Base-by-base conservation (phyloP, 805 yeast species). In the Suhomyces sp. region DNA sequence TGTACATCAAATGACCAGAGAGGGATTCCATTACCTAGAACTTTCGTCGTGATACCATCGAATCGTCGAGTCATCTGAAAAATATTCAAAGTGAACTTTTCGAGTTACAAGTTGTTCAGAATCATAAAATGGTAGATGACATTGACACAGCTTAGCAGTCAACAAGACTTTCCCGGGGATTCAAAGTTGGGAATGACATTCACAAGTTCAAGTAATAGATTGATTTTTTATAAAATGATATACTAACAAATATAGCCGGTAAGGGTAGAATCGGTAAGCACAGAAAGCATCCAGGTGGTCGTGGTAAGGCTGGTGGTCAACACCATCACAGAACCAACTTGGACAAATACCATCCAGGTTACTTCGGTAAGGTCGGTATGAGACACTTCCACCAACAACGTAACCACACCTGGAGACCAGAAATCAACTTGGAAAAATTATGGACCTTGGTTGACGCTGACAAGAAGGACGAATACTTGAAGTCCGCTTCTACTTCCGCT, bases 301-400 rank as follows among this genome's bases (percentile, higher is more conserved):
- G 98, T 84, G 99, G 99, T 94, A 93, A 83, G 92, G 99, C 99
- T 78, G 99, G 99, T 93, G 99, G 99, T 90, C 93, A 85, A 83
- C 98, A 93, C 82, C 99, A 94, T 83, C 99, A 94, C 97, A 90
- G 99, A 87, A 92, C 94, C 80, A 94, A 94, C 86, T 81, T 94
- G 84, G 99, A 94, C 81, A 94, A 93, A 83, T 94, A 89, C 97
- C 99, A 94, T 82, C 99, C 99, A 74, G 99, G 99, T 91, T 94
- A 94, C 93, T 94, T 94, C 84, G 99, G 99, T 89, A 96, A 94
- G 85, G 98, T 94, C 78, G 99, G 99, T 92, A 93, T 93, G 97
- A 90, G 99, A 88, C 87, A 88, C 87, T 93, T 87, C 97, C 97
- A 90, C 90, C 86, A 88, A 80, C 96, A 90, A 83, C 82, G 81